Evolutionary conservation across 1,139 yeast species (phyloP).

Genomic region (Hanseniaspora sp.): DNA sequence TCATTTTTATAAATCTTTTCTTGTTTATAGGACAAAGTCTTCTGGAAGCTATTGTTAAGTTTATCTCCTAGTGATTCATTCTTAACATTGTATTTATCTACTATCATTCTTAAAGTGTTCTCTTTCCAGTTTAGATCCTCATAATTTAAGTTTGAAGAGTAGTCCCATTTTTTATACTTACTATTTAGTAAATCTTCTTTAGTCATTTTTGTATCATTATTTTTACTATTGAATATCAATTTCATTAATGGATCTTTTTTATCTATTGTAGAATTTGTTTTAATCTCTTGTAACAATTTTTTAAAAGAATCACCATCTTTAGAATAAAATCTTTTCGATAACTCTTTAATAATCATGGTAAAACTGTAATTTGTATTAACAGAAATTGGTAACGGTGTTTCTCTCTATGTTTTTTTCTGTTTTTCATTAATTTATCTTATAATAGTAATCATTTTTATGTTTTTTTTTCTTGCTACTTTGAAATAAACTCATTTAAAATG

Average conservation of each 20-base stretch:
- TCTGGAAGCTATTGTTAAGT: neutral
- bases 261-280: conserved; percentile 2
- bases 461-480: too few species aligned
- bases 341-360: too few species aligned
- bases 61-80: neutral
- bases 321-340: neutral
- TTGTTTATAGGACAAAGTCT: neutral
- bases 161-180: neutral
- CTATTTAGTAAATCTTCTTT: neutral
- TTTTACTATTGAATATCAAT: neutral
- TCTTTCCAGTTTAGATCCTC: conserved; percentile 1
- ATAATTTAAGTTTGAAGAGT: neutral
- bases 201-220: neutral
- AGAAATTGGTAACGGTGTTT: neutral
- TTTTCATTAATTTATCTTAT: too few species aligned
- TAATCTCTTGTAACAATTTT: neutral
- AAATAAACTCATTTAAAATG: too few species aligned
- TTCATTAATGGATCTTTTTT: conserved; percentile 1
- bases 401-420: too few species aligned
- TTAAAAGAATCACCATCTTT: neutral
- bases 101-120: neutral
- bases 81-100: neutral
- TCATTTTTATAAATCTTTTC: neutral
- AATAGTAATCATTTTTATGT: too few species aligned
- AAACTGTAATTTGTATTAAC: neutral